Percentiles rank a stretch among this genome's conserved stretches.
These are phyloP conservation scores for Camelina neglecta DNA, from an alignment of 345 rosid species.

Conservation along the genomic window DNA sequence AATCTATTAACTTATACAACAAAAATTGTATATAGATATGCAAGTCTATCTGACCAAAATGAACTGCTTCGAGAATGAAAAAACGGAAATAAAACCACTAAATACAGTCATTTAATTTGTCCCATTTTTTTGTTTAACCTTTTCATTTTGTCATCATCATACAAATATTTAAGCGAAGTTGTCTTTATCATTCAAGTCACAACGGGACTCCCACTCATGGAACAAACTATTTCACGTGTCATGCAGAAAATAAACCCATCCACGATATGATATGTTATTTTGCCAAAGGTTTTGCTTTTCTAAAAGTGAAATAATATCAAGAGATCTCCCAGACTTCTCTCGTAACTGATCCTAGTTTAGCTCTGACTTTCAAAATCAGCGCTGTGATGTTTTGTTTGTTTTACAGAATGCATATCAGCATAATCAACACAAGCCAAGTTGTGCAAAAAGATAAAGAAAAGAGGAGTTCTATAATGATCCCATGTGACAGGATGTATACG, in stretches of 20 bases:
- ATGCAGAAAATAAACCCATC: conserved; percentile 27
- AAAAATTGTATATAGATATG: background rate
- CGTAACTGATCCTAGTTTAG: conserved; percentile 14
- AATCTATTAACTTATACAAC: background rate
- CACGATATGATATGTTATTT: conserved; percentile 25
- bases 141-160: conserved; percentile 5
- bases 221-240: conserved; percentile 33
- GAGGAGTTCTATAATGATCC: conserved; percentile 1
- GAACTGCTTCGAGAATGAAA: background rate
- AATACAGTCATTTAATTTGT: background rate
- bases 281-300: conserved; percentile 30
- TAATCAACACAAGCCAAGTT: conserved; percentile 22
- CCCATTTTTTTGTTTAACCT: background rate
- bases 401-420: background rate
- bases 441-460: background rate
- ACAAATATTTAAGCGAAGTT: conserved; percentile 10
- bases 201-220: conserved; percentile 35
- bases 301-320: background rate
- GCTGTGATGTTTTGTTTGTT: background rate
- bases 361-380: conserved; percentile 7
- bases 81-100: conserved; percentile 9
- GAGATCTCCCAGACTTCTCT: conserved; percentile 12
- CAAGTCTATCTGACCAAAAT: background rate
- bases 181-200: conserved; percentile 23
- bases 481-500: background rate